Evolutionary conservation across 345 rosid species (phyloP).

Genomic region (Fremontodendron californicum): DNA sequence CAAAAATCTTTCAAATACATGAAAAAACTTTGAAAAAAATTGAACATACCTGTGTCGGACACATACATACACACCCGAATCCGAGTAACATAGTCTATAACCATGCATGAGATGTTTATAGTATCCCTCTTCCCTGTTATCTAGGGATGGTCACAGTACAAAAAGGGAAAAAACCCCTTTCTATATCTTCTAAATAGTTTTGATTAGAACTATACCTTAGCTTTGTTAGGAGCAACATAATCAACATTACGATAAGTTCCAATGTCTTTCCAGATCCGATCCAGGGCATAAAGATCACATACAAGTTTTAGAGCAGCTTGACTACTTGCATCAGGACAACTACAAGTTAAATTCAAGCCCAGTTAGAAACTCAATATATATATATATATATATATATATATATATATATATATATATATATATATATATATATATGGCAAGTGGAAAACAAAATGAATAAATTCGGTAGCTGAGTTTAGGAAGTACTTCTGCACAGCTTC

Average conservation of each 20-base stretch:
- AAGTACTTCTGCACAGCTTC: slow-evolving; percentile 83
- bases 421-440: too few relatives aligned
- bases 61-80: too few relatives aligned
- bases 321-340: slow-evolving; percentile 74
- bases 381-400: not conserved
- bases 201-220: slow-evolving; percentile 56
- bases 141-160: too few relatives aligned
- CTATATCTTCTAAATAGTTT: not conserved
- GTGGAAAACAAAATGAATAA: not conserved
- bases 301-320: slow-evolving; percentile 77
- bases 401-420: too few relatives aligned
- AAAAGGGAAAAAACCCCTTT: not conserved
- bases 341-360: slow-evolving; percentile 14
- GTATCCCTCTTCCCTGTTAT: too few relatives aligned
- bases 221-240: slow-evolving; percentile 97
- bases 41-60: too few relatives aligned
- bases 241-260: slow-evolving; percentile 91
- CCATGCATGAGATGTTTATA: not conserved
- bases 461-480: not conserved
- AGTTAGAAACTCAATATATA: slow-evolving; percentile 18
- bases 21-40: too few relatives aligned
- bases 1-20: too few relatives aligned
- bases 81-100: too few relatives aligned
- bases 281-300: slow-evolving; percentile 95
- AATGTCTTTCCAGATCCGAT: slow-evolving; percentile 90